phyloP scores from a whole-genome alignment of 805 yeast species.

The Diddensiella caesifluorescens region DNA sequence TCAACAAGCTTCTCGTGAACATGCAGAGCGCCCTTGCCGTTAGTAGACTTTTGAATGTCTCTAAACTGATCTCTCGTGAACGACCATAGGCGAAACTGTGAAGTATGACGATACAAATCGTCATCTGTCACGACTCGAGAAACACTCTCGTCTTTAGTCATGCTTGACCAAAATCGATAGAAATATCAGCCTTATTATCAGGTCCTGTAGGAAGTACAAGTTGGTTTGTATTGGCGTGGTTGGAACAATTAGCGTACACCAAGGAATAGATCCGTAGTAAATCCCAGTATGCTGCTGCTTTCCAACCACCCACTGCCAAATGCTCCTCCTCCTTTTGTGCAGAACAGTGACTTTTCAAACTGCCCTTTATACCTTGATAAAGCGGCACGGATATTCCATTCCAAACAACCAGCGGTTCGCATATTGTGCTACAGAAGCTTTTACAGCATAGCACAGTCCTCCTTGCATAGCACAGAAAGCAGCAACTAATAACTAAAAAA shows the following conservation, averaged over 20 bases:
- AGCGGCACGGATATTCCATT: too few species aligned
- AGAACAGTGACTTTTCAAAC: too few species aligned
- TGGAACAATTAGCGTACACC: conserved; percentile 1
- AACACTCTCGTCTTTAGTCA: conserved; percentile 8
- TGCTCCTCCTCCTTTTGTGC: too few species aligned
- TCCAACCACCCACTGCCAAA: not conserved
- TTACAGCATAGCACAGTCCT: too few species aligned
- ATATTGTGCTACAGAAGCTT: too few species aligned
- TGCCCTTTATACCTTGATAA: too few species aligned
- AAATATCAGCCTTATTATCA: too few species aligned
- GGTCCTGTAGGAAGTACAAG: not conserved
- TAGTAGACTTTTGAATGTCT: conserved; percentile 44
- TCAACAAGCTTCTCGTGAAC: conserved; percentile 18
- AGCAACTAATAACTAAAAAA: too few species aligned
- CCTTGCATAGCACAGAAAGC: too few species aligned
- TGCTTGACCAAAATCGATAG: not conserved
- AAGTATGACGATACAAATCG: conserved; percentile 80
- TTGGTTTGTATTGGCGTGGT: not conserved
- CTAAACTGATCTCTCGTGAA: conserved; percentile 56
- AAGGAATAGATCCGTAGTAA: conserved; percentile 1
- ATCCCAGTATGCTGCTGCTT: too few species aligned
- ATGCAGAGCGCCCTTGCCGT: conserved; percentile 48
- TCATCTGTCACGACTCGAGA: conserved; percentile 56
- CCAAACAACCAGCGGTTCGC: too few species aligned
- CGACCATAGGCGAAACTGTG: conserved; percentile 86